Conservation (phyloP, 768 basidiomycete species). For the Amanita pseudoporphyria region DNA sequence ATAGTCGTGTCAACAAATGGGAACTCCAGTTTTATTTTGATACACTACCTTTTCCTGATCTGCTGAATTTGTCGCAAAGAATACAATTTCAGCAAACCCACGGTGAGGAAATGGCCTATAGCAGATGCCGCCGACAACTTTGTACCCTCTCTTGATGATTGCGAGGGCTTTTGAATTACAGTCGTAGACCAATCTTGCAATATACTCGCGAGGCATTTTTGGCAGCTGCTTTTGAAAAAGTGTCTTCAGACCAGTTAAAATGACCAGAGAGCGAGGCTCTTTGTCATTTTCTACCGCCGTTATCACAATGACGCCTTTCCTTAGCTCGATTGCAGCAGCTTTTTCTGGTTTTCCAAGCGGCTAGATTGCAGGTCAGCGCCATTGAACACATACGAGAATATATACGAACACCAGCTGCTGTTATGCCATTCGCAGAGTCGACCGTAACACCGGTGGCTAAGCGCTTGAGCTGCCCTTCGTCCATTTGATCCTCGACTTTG, state of each 20-base stretch:
- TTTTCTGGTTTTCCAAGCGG: constrained; percentile 59
- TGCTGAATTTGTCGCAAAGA: constrained; percentile 93
- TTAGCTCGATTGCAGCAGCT: constrained; percentile 69
- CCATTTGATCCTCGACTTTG: constrained; percentile 74
- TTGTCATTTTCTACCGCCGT: constrained; percentile 79
- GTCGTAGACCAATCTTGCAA: constrained; percentile 91
- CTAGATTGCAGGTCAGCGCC: constrained; percentile 21
- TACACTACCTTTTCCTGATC: constrained; percentile 87
- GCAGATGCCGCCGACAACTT: constrained; percentile 96
- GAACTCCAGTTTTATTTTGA: background rate
- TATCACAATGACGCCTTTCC: constrained; percentile 75
- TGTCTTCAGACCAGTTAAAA: constrained; percentile 92
- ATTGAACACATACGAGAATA: background rate
- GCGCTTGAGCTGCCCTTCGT: constrained; percentile 65
- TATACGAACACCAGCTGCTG: constrained; percentile 16
- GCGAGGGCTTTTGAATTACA: constrained; percentile 87
- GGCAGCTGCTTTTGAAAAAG: constrained; percentile 96
- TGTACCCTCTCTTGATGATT: constrained; percentile 89
- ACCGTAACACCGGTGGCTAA: constrained; percentile 76
- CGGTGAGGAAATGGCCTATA: constrained; percentile 94
- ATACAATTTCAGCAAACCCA: constrained; percentile 96
- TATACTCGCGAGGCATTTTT: constrained; percentile 99
- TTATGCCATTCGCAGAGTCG: constrained; percentile 41
- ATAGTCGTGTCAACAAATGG: background rate
- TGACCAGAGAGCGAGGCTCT: constrained; percentile 64